Base-by-base conservation (phyloP, 1,284 basidiomycete genomes). In the Austropuccinia psidii region DNA sequence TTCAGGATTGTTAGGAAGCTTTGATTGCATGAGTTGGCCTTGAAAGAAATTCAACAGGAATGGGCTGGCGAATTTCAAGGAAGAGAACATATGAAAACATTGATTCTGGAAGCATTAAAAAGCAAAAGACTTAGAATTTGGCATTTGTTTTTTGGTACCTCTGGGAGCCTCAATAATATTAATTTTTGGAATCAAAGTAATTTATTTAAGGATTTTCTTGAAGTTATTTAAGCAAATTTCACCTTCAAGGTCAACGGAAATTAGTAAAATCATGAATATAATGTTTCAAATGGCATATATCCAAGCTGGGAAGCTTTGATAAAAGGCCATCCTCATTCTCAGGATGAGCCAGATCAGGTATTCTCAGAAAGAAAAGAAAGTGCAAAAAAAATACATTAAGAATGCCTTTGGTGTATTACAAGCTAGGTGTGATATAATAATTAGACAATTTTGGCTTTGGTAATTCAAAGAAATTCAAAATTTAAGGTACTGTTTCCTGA, bases 71-170 rank as follows among this genome's bases (percentile, higher is more conserved):
- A 62, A 24, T 62, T 43, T 35, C 37, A 35, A 6, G 37, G 37
- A 7, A 62, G 43, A 29, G 58, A 61, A 43, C 37, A 64, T 11
- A 29, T 45, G 21, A 39, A n/a, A 31, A 64, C 61, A 6, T 29
- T 64, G 27, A 43, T 64, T 2, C 61, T 64, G 29, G 43, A 64
- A 35, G 41, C 43, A 8, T 6, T 64, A 27, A 27, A 39, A 27
- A 47, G 24, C 8, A 45, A 43, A 43, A 27, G 33, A 13, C 9
- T 13, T 17, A 29, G 41, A 27, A 62, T 62, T 27, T 62, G 35
- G 60, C 7, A 62, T 45, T 24, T 6, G 11, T 62, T 50, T 33
- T 65, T 65, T 65, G 62, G 62, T 19, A 47, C n/a, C 19, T 43
- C 61, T 8, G 61, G 61, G 11, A 45, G 21, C 21, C 27, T 43